These are phyloP conservation scores for Lasiosphaeris hirsuta DNA, from an alignment of 495 filamentous ascomycete genomes.

Conservation along the genomic window DNA sequence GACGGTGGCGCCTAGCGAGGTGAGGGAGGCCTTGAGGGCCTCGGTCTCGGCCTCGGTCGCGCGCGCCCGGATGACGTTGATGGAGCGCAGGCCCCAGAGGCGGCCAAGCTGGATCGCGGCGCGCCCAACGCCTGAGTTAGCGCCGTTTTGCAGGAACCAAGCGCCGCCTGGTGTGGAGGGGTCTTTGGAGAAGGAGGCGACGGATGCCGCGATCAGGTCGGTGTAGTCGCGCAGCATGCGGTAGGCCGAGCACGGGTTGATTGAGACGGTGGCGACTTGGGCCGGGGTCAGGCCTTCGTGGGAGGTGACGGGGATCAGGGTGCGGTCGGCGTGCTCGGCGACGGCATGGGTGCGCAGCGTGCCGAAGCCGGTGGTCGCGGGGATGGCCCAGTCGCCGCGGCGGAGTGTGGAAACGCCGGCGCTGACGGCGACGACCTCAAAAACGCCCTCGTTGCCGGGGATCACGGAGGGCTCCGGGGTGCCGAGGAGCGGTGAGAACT, in stretches of 20 bases:
- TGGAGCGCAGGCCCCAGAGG: constrained; percentile 79
- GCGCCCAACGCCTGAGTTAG: constrained; percentile 86
- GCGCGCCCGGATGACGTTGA: constrained; percentile 79
- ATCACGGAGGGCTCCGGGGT: constrained; percentile 61
- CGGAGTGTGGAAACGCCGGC: constrained; percentile 45
- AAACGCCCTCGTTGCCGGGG: constrained; percentile 84
- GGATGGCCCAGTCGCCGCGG: constrained; percentile 87
- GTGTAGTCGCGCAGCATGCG: constrained; percentile 87
- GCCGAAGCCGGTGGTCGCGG: constrained; percentile 72
- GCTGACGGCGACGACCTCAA: constrained; percentile 73
- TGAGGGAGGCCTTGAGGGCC: constrained; percentile 66
- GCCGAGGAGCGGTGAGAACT: constrained; percentile 67
- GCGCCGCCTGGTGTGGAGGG: constrained; percentile 51
- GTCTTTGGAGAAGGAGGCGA: constrained; percentile 30
- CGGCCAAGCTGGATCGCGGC: constrained; percentile 80
- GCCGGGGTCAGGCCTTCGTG: constrained; percentile 51
- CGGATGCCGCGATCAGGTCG: constrained; percentile 34
- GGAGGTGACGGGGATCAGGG: constrained; percentile 63
- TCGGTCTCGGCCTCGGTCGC: constrained; percentile 58
- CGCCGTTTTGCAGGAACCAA: constrained; percentile 96
- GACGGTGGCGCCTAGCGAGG: constrained; percentile 69
- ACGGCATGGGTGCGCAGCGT: constrained; percentile 92
- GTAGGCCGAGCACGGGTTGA: constrained; percentile 93
- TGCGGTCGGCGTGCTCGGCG: constrained; percentile 52
- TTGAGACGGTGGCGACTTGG: constrained; percentile 79